Evolutionary conservation across 2,329 filamentous ascomycete genomes (phyloP).

Genomic region (Clarireedia paspali): DNA sequence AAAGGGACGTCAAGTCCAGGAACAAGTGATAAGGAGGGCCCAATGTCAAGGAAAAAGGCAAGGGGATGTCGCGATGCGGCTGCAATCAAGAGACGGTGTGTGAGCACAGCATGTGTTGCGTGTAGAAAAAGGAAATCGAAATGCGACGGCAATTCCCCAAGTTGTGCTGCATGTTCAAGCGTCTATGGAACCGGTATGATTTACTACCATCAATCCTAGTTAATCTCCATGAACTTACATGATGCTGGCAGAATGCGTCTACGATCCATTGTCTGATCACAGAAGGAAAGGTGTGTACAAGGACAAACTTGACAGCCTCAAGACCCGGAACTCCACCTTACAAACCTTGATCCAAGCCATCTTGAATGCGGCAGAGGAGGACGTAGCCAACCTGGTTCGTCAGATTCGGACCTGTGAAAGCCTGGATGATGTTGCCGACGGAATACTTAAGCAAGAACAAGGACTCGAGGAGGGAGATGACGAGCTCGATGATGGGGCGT

Average conservation of each 20-base stretch:
- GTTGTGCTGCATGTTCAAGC: slow-evolving; percentile 90
- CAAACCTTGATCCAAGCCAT: slow-evolving; percentile 92
- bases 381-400: slow-evolving; percentile 72
- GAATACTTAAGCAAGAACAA: slow-evolving; percentile 27
- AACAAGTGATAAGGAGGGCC: neutral
- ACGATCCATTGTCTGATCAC: slow-evolving; percentile 94
- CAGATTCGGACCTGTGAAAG: slow-evolving; percentile 80
- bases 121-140: slow-evolving; percentile 75
- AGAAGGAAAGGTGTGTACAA: slow-evolving; percentile 95
- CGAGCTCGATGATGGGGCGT: slow-evolving; percentile 36
- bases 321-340: slow-evolving; percentile 78
- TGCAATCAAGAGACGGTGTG: slow-evolving; percentile 59
- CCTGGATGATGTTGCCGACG: slow-evolving; percentile 29
- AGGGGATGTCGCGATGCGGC: slow-evolving; percentile 26
- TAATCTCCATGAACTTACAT: slow-evolving; percentile 1
- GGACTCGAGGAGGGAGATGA: slow-evolving; percentile 31
- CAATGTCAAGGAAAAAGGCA: slow-evolving; percentile 25
- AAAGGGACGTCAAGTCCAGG: neutral
- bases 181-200: slow-evolving; percentile 65
- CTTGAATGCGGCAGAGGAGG: slow-evolving; percentile 81
- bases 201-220: neutral
- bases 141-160: slow-evolving; percentile 86
- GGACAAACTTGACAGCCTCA: slow-evolving; percentile 82
- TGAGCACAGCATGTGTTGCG: slow-evolving; percentile 78
- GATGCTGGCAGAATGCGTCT: slow-evolving; percentile 60